Conservation (phyloP, 495 filamentous ascomycete genomes). For the Penicillium atrosanguineum region DNA sequence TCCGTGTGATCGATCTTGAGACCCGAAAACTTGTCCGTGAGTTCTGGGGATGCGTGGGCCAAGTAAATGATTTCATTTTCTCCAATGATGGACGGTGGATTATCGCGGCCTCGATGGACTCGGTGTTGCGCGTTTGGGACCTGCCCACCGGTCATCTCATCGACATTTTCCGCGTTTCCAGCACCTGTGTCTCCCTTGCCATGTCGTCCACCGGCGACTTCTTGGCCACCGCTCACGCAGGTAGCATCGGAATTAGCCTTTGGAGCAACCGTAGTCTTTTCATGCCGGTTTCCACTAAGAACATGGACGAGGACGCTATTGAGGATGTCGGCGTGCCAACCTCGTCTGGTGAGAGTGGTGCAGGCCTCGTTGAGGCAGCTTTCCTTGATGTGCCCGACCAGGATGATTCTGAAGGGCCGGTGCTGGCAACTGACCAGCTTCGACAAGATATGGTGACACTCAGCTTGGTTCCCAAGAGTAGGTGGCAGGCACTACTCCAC, state of each 20-base stretch:
- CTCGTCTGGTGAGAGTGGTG: constrained; percentile 79
- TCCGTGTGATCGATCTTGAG: constrained; percentile 86
- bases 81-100: constrained; percentile 95
- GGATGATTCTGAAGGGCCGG: constrained; percentile 45
- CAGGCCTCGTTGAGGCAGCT: constrained; percentile 67
- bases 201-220: constrained; percentile 91
- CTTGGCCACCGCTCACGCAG: constrained; percentile 82
- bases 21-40: constrained; percentile 89
- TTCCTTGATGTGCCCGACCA: constrained; percentile 54
- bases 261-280: constrained; percentile 95
- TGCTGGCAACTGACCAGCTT: constrained; percentile 68
- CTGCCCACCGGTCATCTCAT: constrained; percentile 92
- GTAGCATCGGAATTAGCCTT: constrained; percentile 81
- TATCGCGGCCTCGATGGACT: constrained; percentile 81
- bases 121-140: constrained; percentile 86
- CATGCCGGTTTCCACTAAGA: constrained; percentile 77
- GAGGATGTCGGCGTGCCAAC: constrained; percentile 61
- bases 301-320: constrained; percentile 74
- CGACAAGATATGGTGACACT: constrained; percentile 78
- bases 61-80: constrained; percentile 84
- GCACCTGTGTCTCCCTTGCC: constrained; percentile 74
- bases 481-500: constrained; percentile 91
- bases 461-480: constrained; percentile 79
- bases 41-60: constrained; percentile 81
- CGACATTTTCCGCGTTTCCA: constrained; percentile 76